Percentiles rank a stretch among this genome's conserved stretches.
Conservation (phyloP, 768 basidiomycete species). For the Russula emetica region DNA sequence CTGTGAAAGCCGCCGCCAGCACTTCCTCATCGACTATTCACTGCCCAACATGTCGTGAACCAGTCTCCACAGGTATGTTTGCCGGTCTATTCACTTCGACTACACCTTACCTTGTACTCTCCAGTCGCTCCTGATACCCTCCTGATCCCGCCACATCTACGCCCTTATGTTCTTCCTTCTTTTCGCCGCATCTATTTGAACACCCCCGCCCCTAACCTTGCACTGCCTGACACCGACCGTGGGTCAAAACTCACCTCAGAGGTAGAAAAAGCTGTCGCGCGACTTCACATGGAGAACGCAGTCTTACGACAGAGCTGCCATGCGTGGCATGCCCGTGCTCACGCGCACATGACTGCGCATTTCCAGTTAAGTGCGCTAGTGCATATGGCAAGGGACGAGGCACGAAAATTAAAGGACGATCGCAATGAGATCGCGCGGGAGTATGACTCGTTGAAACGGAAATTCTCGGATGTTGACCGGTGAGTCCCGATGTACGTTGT, state of each 20-base stretch:
- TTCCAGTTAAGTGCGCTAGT: conserved; percentile 8
- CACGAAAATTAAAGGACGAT: conserved; percentile 11
- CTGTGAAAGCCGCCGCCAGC: not conserved
- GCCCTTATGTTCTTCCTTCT: conserved; percentile 19
- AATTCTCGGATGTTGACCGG: conserved; percentile 24
- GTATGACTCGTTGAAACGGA: conserved; percentile 24
- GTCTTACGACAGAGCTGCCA: conserved; percentile 14
- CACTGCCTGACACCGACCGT: not conserved
- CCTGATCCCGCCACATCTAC: conserved; percentile 22
- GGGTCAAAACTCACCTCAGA: not conserved
- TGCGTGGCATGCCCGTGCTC: conserved; percentile 23
- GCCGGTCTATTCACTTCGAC: not conserved
- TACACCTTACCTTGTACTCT: not conserved
- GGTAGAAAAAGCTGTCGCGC: conserved; percentile 8
- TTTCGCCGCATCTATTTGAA: conserved; percentile 27
- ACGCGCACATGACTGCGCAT: conserved; percentile 18
- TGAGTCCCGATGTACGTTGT: conserved; percentile 6
- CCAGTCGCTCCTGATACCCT: conserved; percentile 19
- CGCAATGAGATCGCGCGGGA: conserved; percentile 20
- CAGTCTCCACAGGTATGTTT: conserved; percentile 10
- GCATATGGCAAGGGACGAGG: conserved; percentile 15
- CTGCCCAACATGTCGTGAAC: conserved; percentile 26
- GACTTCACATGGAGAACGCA: conserved; percentile 23
- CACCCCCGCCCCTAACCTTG: not conserved
- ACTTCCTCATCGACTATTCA: not conserved